phyloP scores from a whole-genome alignment of 345 rosid species.

The Syzygium aromaticum region DNA sequence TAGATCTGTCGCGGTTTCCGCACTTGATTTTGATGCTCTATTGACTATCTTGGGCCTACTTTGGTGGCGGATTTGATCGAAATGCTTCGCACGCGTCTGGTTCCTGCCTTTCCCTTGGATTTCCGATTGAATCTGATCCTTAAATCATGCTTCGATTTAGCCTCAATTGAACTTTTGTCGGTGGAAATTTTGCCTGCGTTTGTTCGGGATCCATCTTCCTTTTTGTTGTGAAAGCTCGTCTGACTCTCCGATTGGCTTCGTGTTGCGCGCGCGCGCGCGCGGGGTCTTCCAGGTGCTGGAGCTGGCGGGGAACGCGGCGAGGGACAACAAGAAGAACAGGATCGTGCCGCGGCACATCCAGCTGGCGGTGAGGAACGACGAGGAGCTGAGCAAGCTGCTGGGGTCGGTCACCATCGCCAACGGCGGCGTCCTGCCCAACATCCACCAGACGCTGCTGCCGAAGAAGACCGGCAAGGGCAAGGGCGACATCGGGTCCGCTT shows the following conservation, averaged over 20 bases:
- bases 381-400: constrained; percentile 9
- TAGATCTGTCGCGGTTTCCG: not conserved
- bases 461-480: constrained; percentile 2
- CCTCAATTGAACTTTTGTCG: not conserved
- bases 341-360: constrained; percentile 9
- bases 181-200: not conserved
- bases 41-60: not conserved
- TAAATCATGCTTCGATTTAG: not conserved
- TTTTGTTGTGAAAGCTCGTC: not conserved
- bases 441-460: constrained; percentile 5
- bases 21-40: not conserved
- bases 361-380: constrained; percentile 9
- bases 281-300: not conserved
- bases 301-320: constrained; percentile 7
- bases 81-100: not conserved
- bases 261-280: too few relatives aligned
- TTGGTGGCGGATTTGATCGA: not conserved
- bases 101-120: not conserved
- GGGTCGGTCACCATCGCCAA: constrained; percentile 8
- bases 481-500: constrained; percentile 6
- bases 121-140: not conserved
- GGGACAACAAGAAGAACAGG: constrained; percentile 11
- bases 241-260: not conserved
- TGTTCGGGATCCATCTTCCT: not conserved
- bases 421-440: constrained; percentile 7